A percentile compares a stretch with the other conserved stretches of the same genome.
phyloP scores from a whole-genome alignment of 257 asterid species.

The Capsicum pubescens region DNA sequence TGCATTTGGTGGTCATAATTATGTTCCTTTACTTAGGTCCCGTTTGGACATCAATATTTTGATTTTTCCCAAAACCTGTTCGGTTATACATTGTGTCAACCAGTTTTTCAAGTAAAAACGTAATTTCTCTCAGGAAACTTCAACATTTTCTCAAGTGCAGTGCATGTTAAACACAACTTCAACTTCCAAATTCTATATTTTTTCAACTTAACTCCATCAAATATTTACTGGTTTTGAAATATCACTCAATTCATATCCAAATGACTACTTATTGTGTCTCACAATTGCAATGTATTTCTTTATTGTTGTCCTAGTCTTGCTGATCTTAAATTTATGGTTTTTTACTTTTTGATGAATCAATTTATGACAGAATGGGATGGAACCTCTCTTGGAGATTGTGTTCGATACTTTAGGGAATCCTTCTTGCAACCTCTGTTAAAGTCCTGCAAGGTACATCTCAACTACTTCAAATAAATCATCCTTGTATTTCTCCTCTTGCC shows the following conservation, averaged over 20 bases:
- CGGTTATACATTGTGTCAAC: neutral
- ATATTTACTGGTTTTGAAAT: neutral
- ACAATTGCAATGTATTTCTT: slow-evolving; percentile 8
- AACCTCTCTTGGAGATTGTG: slow-evolving; percentile 73
- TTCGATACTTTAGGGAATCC: slow-evolving; percentile 71
- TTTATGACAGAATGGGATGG: slow-evolving; percentile 68
- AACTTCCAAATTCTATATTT: neutral
- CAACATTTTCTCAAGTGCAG: neutral
- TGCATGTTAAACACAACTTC: neutral
- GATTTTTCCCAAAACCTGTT: neutral
- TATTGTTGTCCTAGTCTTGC: slow-evolving; percentile 17
- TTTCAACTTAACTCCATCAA: neutral
- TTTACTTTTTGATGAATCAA: slow-evolving; percentile 18
- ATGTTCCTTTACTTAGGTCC: slow-evolving; percentile 2
- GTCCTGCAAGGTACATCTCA: slow-evolving; percentile 82
- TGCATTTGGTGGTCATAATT: neutral
- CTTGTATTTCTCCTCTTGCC: slow-evolving; percentile 23
- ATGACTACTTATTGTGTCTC: slow-evolving; percentile 13
- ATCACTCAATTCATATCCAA: neutral
- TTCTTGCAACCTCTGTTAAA: slow-evolving; percentile 86
- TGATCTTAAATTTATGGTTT: slow-evolving; percentile 27
- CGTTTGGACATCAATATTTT: neutral
- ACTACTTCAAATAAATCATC: neutral
- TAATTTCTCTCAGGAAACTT: neutral
- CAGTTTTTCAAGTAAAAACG: neutral